Percentiles rank a stretch among this genome's conserved stretches.
phyloP scores from a whole-genome alignment of 2,329 filamentous ascomycete genomes.

The Emmonsiellopsis sp. region DNA sequence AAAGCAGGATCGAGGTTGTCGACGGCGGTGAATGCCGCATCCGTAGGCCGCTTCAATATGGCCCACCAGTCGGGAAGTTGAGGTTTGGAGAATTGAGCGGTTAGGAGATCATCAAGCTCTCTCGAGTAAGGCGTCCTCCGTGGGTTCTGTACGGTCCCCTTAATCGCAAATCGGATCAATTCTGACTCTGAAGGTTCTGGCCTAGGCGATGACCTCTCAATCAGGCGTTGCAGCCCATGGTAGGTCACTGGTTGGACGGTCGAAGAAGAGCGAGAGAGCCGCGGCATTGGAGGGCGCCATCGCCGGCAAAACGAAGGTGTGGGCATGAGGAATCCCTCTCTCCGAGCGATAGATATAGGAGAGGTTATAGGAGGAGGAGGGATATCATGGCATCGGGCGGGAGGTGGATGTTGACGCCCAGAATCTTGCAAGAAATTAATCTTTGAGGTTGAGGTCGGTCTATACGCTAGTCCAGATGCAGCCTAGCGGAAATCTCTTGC shows the following conservation, averaged over 20 bases:
- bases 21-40: not conserved
- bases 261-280: not conserved
- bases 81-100: slow-evolving; percentile 13
- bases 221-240: not conserved
- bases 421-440: not conserved
- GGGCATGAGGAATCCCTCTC: not conserved
- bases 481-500: not conserved
- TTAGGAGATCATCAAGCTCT: slow-evolving; percentile 11
- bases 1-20: not conserved
- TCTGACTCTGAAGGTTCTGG: slow-evolving; percentile 20
- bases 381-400: not conserved
- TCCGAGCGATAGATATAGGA: not conserved
- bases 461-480: not conserved
- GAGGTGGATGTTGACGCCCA: not conserved
- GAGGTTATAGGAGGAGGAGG: not conserved
- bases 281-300: not conserved
- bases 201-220: not conserved
- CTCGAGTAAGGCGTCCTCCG: slow-evolving; percentile 2
- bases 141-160: slow-evolving; percentile 12
- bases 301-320: not conserved
- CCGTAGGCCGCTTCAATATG: not conserved
- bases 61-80: not conserved
- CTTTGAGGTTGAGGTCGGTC: no score
- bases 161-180: slow-evolving; percentile 25
- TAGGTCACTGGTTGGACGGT: not conserved